These are phyloP conservation scores for Echinosophora koreensis DNA, from an alignment of 306 rosid species.

Conservation along the genomic window DNA sequence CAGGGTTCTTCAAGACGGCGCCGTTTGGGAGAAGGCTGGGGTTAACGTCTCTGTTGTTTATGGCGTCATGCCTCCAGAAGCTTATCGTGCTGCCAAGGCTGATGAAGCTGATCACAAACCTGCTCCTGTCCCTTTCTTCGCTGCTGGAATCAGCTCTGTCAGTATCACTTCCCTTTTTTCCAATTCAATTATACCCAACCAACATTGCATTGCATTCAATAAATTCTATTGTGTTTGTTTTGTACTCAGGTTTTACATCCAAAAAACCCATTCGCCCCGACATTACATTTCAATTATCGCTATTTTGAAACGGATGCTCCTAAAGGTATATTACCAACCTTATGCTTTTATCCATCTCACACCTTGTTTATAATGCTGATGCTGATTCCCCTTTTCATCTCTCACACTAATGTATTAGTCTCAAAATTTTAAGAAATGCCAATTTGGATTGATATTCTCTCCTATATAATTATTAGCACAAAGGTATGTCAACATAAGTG, in stretches of 20 bases:
- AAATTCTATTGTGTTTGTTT: not conserved
- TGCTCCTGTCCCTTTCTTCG: conserved; percentile 91
- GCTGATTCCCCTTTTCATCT: not conserved
- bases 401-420: not conserved
- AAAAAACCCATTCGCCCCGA: conserved; percentile 96
- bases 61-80: conserved; percentile 98
- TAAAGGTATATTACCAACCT: conserved; percentile 54
- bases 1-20: conserved; percentile 94
- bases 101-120: conserved; percentile 65
- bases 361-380: not conserved
- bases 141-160: conserved; percentile 97
- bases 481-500: not conserved
- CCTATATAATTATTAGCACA: not conserved
- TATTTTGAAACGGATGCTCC: conserved; percentile 97
- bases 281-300: conserved; percentile 92
- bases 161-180: conserved; percentile 12
- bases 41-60: conserved; percentile 96
- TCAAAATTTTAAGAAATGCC: not conserved
- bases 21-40: conserved; percentile 97
- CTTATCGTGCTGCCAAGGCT: conserved; percentile 92
- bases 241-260: conserved; percentile 89
- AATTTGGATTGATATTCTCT: not conserved
- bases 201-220: not conserved
- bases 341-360: too few relatives aligned
- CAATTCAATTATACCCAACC: not conserved